These are phyloP conservation scores for Apiotrichum laibachii DNA, from an alignment of 1,284 basidiomycete genomes.

Conservation along the genomic window DNA sequence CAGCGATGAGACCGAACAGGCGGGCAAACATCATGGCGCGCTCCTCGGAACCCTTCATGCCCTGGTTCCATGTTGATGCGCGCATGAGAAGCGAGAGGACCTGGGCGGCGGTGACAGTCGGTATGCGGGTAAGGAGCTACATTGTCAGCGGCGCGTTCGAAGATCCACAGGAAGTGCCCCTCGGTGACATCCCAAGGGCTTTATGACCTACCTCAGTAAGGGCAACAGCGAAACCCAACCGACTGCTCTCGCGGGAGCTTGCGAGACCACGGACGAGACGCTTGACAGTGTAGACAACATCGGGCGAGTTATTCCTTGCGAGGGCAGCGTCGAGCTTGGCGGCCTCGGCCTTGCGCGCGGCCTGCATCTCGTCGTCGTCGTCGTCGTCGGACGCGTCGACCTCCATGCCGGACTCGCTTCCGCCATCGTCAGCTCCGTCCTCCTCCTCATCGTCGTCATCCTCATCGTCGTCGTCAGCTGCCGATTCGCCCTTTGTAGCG, in stretches of 20 bases:
- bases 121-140: conserved; percentile 75
- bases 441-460: conserved; percentile 47
- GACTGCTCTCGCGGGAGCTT: conserved; percentile 85
- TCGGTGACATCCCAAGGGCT: neutral
- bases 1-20: conserved; percentile 79
- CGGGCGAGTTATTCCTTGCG: conserved; percentile 49
- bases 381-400: conserved; percentile 51
- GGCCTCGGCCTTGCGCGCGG: neutral
- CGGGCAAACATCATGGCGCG: conserved; percentile 89
- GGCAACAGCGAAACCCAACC: conserved; percentile 92
- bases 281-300: conserved; percentile 84
- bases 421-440: conserved; percentile 57
- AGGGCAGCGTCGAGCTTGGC: conserved; percentile 6
- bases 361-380: conserved; percentile 54
- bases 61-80: conserved; percentile 64
- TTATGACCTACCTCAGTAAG: conserved; percentile 75
- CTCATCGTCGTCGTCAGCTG: conserved; percentile 27
- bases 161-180: neutral
- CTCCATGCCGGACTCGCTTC: conserved; percentile 4
- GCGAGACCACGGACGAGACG: conserved; percentile 81
- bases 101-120: conserved; percentile 72
- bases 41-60: conserved; percentile 84
- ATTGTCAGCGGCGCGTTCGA: neutral
- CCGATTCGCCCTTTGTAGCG: conserved; percentile 38
- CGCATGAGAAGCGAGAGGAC: conserved; percentile 71